These are phyloP conservation scores for Fusarium sulawesiense DNA, from an alignment of 2,329 filamentous ascomycete genomes.

Conservation along the genomic window DNA sequence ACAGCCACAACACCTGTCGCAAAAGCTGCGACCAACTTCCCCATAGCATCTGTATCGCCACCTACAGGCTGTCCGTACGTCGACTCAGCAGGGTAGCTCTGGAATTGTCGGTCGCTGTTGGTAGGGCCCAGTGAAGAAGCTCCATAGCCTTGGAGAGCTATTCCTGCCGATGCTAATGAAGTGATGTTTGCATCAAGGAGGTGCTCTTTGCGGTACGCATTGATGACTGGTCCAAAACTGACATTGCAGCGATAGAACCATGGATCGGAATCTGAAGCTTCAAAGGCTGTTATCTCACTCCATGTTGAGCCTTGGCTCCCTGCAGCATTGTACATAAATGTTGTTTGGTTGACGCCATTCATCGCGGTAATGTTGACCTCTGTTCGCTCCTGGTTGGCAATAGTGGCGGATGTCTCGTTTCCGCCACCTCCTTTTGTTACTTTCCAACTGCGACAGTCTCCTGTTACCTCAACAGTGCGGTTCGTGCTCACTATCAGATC, in stretches of 20 bases:
- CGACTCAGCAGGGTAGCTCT: constrained; percentile 57
- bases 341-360: constrained; percentile 33
- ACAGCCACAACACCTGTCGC: constrained; percentile 52
- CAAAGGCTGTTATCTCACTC: constrained; percentile 40
- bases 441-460: constrained; percentile 34
- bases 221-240: constrained; percentile 30
- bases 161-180: constrained; percentile 29
- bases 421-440: constrained; percentile 35
- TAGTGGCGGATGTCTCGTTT: constrained; percentile 25
- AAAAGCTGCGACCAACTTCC: constrained; percentile 51
- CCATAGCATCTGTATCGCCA: constrained; percentile 52
- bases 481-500: constrained; percentile 34
- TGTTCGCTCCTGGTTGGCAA: constrained; percentile 4
- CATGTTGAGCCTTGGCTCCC: constrained; percentile 18
- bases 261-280: constrained; percentile 28
- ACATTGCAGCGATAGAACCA: constrained; percentile 45
- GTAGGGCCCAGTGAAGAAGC: constrained; percentile 31
- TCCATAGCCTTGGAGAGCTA: constrained; percentile 42
- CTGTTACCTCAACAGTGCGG: constrained; percentile 22
- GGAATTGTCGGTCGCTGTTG: constrained; percentile 38
- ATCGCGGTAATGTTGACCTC: constrained; percentile 25
- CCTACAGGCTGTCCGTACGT: constrained; percentile 50
- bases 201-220: constrained; percentile 31
- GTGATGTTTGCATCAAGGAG: constrained; percentile 36
- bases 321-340: constrained; percentile 37